Evolutionary conservation across 305 asterid genomes (phyloP).

Genomic region (Solanum aculeatissimum): DNA sequence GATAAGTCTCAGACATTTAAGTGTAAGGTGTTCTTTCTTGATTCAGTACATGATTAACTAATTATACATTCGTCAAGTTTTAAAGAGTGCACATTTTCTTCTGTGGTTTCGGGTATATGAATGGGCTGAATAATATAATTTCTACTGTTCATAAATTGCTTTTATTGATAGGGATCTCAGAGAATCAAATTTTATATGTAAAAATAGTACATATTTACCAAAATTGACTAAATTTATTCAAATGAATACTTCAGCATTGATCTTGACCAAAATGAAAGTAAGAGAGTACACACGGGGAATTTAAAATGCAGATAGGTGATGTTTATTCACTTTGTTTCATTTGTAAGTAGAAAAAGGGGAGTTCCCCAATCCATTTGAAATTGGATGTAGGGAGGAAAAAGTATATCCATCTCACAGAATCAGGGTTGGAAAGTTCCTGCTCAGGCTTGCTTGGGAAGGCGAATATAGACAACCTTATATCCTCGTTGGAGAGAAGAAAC

Average conservation of each 20-base stretch:
- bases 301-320: background rate
- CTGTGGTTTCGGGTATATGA: background rate
- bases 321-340: background rate
- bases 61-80: background rate
- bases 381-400: background rate
- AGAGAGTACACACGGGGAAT: background rate
- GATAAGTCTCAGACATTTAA: background rate
- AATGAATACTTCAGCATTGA: background rate
- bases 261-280: background rate
- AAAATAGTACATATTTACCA: background rate
- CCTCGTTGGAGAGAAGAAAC: background rate
- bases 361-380: background rate
- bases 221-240: background rate
- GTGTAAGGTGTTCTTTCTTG: background rate
- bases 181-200: background rate
- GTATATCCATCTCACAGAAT: background rate
- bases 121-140: background rate
- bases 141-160: background rate
- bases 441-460: background rate
- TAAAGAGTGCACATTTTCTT: background rate
- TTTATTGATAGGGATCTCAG: background rate
- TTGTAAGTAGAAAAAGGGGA: background rate
- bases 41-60: background rate
- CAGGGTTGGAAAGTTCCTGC: background rate
- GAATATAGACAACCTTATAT: background rate